Conservation (phyloP, 192 early-diverging fungal species). For the Coemansia sp. region DNA sequence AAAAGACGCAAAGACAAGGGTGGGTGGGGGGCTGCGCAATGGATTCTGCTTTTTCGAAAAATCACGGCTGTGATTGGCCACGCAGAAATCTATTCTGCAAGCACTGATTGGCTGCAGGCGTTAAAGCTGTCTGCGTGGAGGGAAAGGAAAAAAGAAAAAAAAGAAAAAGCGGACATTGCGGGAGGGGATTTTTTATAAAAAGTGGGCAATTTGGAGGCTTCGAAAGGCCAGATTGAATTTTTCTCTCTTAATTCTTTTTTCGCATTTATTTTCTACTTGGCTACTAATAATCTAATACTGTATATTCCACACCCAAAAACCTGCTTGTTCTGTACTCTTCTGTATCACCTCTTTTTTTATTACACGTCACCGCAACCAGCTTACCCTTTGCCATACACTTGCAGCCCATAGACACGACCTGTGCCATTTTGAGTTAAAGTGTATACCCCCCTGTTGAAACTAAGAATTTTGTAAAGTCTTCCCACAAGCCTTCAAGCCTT, state of each 20-base stretch:
- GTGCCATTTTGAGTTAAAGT: background rate
- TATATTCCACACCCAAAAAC: background rate
- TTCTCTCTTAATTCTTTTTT: conserved; percentile 11
- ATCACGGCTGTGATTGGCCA: conserved; percentile 36
- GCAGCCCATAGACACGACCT: background rate
- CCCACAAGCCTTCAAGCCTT: background rate
- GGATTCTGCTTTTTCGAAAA: conserved; percentile 31
- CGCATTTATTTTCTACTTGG: conserved; percentile 3
- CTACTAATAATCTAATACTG: conserved; percentile 4
- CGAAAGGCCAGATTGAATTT: conserved; percentile 3
- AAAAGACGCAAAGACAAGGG: conserved; percentile 2
- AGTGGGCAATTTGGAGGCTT: conserved; percentile 4
- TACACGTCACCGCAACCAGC: background rate
- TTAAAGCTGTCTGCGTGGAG: conserved; percentile 25
- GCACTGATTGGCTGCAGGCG: conserved; percentile 36
- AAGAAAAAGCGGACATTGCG: conserved; percentile 9
- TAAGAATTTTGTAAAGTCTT: background rate
- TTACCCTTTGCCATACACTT: background rate
- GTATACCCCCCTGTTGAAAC: background rate
- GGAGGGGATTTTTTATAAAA: conserved; percentile 6
- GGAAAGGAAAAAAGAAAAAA: conserved; percentile 18
- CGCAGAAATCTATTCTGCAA: conserved; percentile 17
- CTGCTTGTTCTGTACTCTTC: background rate
- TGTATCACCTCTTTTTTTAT: background rate
- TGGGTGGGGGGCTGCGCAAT: conserved; percentile 15